Evolutionary conservation across 2,329 filamentous ascomycete genomes (phyloP).

Genomic region (Xylariaceae sp.): DNA sequence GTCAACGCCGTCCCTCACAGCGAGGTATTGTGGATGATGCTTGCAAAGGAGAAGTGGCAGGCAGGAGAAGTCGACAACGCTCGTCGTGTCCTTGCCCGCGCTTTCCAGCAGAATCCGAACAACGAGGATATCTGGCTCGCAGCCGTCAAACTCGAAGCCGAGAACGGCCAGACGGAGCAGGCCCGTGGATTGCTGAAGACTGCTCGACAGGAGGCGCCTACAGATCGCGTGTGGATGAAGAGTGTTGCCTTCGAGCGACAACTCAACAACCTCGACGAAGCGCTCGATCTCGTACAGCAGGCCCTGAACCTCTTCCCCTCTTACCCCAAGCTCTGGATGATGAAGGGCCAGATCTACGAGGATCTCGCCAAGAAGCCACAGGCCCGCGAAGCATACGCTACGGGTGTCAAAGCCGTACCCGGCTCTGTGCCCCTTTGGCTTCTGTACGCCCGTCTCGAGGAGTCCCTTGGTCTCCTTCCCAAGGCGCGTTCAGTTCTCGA

Average conservation of each 20-base stretch:
- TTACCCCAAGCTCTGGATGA: slow-evolving; percentile 90
- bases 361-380: slow-evolving; percentile 71
- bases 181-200: slow-evolving; percentile 76
- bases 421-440: slow-evolving; percentile 85
- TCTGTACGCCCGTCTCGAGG: slow-evolving; percentile 81
- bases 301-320: slow-evolving; percentile 81
- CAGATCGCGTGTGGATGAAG: slow-evolving; percentile 96
- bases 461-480: slow-evolving; percentile 74
- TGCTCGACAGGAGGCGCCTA: slow-evolving; percentile 82
- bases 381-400: slow-evolving; percentile 82
- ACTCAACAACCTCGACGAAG: slow-evolving; percentile 69
- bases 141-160: slow-evolving; percentile 92
- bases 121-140: slow-evolving; percentile 98
- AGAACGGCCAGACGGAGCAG: slow-evolving; percentile 75
- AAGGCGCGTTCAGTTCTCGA: slow-evolving; percentile 94
- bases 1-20: slow-evolving; percentile 89
- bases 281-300: slow-evolving; percentile 81
- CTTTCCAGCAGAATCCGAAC: slow-evolving; percentile 91
- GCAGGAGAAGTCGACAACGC: slow-evolving; percentile 83
- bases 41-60: slow-evolving; percentile 92
- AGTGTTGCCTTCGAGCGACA: slow-evolving; percentile 90
- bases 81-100: slow-evolving; percentile 75
- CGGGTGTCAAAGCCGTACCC: slow-evolving; percentile 81
- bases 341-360: slow-evolving; percentile 98
- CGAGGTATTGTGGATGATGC: slow-evolving; percentile 91